Base-by-base conservation (phyloP, 257 asterid species). In the Solanum pennellii region DNA sequence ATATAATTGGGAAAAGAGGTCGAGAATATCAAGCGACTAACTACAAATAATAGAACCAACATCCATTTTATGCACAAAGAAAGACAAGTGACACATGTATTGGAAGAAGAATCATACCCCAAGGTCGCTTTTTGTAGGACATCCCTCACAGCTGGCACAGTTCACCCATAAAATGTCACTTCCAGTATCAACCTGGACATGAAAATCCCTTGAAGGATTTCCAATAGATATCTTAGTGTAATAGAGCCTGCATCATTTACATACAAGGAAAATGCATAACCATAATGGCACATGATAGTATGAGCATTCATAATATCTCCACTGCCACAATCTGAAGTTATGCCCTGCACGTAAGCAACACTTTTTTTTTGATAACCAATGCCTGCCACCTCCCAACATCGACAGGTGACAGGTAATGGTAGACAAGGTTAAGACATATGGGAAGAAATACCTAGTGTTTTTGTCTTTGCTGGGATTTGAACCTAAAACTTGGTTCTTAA, bases 131-230 rank as follows among this genome's bases (percentile, higher is more conserved):
- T 93, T 91, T 25, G 83, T 88, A 73, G 97, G 95, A 88, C 97
- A 94, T 37, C 62, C 86, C 12, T 89, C 89, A 66, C 97, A 94
- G 87, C 87, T 75, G 60, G 89, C 91, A 87, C 97, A 92, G 73
- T 93, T 94, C 86, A 94, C 91, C 97, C 97, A 92, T 66, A 92
- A 87, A 33, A 93, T 91, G 89, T 94, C 95, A 87, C 97, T 94
- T 85, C 97, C 97, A 11, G 97, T 94, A 89, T 94, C 97, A 21
- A 94, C 91, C 92, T 94, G 97, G 85, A 94, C 93, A 66, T 92
- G 94, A 89, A 89, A 94, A 87, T 94, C 93, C 29, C 85, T 86
- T 12, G 97, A 89, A 83, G 97, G 97, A 44, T 86, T 90, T 42
- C 95, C 97, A 9, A 93, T 91, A 49, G 93, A 88, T 44, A 94